A percentile compares a stretch with the other conserved stretches of the same genome.
Evolutionary conservation across 176 grass and related monocot species (phyloP).

Genomic region (Secale cereale): DNA sequence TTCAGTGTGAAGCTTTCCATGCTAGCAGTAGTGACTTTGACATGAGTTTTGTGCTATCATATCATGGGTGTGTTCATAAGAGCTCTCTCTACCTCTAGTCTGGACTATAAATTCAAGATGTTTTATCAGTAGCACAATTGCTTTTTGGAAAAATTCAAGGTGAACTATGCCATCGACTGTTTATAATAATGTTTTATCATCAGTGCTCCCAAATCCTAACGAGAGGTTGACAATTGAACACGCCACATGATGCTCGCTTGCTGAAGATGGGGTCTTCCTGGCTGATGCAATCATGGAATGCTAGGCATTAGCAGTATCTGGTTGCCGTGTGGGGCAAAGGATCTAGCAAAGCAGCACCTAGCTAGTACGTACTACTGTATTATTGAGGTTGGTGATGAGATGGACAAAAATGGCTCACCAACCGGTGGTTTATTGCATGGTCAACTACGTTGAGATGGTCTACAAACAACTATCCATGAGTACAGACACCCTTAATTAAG

Average conservation of each 20-base stretch:
- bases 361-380: background rate
- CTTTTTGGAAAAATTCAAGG: background rate
- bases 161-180: background rate
- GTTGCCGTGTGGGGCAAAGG: slow-evolving; percentile 28
- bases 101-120: no score
- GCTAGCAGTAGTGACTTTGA: background rate
- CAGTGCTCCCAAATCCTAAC: background rate
- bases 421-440: slow-evolving; percentile 34
- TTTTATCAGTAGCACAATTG: no score
- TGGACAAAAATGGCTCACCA: slow-evolving; percentile 33
- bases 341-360: background rate
- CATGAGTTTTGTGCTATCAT: background rate
- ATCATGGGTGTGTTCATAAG: background rate
- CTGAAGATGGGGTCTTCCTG: slow-evolving; percentile 18
- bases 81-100: background rate
- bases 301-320: background rate
- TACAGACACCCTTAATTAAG: slow-evolving; percentile 26
- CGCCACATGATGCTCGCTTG: slow-evolving; percentile 3
- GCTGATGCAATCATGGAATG: background rate
- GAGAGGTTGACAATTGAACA: slow-evolving; percentile 34
- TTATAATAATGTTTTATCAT: background rate
- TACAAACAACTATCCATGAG: slow-evolving; percentile 13
- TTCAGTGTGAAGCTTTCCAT: slow-evolving; percentile 36
- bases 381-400: slow-evolving; percentile 20
- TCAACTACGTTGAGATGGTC: slow-evolving; percentile 25